phyloP scores from a whole-genome alignment of 345 rosid genomes.

The Abelmoschus esculentus region DNA sequence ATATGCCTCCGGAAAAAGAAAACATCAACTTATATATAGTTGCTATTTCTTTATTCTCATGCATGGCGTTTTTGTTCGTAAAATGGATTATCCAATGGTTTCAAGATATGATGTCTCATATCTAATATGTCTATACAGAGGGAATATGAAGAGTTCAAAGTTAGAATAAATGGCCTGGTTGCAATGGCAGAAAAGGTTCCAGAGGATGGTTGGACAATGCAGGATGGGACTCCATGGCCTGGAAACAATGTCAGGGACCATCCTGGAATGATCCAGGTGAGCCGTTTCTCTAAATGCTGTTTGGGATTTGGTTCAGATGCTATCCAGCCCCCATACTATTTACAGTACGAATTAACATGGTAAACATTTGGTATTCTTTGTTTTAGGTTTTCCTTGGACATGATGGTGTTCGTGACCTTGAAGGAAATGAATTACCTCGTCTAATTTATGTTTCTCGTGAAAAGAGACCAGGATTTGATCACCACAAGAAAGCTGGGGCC shows the following conservation, averaged over 20 bases:
- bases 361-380: not conserved
- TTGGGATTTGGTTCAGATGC: not conserved
- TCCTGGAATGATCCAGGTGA: constrained; percentile 96
- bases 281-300: constrained; percentile 8
- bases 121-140: constrained; percentile 38
- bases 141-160: constrained; percentile 83
- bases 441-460: constrained; percentile 86
- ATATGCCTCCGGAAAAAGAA: not conserved
- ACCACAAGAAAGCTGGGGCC: constrained; percentile 95
- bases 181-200: constrained; percentile 84
- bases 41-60: not conserved
- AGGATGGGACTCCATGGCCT: constrained; percentile 92
- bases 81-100: constrained; percentile 7
- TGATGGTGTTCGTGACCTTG: constrained; percentile 58
- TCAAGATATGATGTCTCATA: not conserved
- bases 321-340: not conserved
- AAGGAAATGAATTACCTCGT: constrained; percentile 71
- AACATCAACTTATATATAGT: too few species aligned
- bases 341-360: not conserved
- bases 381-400: constrained; percentile 79
- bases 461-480: constrained; percentile 90
- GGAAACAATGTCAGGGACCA: constrained; percentile 90
- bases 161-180: constrained; percentile 72
- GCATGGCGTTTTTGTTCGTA: not conserved
- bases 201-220: constrained; percentile 98